phyloP scores from a whole-genome alignment of 169 alveolate species.

The Plasmodium cynomolgi region DNA sequence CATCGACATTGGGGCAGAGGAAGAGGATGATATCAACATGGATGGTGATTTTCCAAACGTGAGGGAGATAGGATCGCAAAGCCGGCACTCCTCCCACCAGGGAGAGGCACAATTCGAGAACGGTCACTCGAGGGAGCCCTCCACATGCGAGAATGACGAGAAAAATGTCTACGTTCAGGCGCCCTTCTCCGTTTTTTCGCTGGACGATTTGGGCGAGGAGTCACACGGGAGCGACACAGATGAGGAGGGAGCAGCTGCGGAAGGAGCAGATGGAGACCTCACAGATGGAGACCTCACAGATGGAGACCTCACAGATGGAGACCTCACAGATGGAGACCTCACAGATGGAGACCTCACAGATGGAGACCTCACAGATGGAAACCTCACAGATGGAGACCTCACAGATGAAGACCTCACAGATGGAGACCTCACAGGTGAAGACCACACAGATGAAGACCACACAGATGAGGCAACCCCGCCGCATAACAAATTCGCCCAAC shows the following conservation, averaged over 20 bases:
- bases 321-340: too few species aligned
- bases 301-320: too few species aligned
- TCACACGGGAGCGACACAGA: not conserved
- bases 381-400: not conserved
- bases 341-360: not conserved
- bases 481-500: not conserved
- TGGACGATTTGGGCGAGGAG: conserved; percentile 5
- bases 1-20: conserved; percentile 3
- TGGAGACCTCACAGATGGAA: not conserved
- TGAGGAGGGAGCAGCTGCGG: not conserved
- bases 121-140: not conserved
- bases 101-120: not conserved
- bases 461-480: not conserved
- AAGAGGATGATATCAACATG: conserved; percentile 5
- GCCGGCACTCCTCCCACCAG: not conserved
- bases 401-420: not conserved
- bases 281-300: too few species aligned
- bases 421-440: not conserved
- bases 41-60: not conserved
- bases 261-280: not conserved
- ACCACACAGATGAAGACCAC: not conserved
- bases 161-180: conserved; percentile 46
- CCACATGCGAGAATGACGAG: not conserved
- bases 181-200: conserved; percentile 49
- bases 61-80: not conserved